Evolutionary conservation across 75 land plant genomes (phyloP).

Genomic region (Ceratopteris richardii): DNA sequence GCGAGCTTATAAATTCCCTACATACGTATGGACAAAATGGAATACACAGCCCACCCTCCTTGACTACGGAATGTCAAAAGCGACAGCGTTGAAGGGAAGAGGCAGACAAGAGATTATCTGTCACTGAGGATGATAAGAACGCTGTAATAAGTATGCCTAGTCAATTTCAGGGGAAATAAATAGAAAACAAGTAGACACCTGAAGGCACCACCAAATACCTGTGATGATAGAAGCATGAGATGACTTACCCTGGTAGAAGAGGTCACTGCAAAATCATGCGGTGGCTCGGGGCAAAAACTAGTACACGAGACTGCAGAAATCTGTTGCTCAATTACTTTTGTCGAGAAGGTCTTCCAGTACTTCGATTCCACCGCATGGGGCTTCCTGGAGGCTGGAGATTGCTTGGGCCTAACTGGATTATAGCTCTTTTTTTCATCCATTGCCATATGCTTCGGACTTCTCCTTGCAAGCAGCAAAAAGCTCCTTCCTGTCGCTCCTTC

Average conservation of each 20-base stretch:
- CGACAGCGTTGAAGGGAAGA: too few relatives aligned
- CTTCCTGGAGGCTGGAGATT: constrained; percentile 14
- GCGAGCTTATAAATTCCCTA: too few relatives aligned
- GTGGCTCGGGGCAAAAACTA: constrained; percentile 49
- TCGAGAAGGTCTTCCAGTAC: constrained; percentile 70
- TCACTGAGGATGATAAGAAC: too few relatives aligned
- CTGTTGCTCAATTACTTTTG: constrained; percentile 18
- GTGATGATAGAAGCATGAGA: background rate
- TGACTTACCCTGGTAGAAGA: constrained; percentile 35
- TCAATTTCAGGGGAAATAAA: too few relatives aligned
- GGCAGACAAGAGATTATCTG: too few relatives aligned
- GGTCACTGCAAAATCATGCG: constrained; percentile 51
- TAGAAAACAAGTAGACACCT: too few relatives aligned
- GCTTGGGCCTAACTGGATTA: constrained; percentile 24
- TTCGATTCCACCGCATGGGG: constrained; percentile 44
- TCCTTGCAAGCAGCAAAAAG: too few relatives aligned
- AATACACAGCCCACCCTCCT: too few relatives aligned
- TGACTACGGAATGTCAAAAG: too few relatives aligned
- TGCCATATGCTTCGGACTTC: background rate
- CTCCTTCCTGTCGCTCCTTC: too few relatives aligned
- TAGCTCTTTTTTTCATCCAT: constrained; percentile 5
- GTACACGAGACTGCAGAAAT: constrained; percentile 36
- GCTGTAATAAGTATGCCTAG: too few relatives aligned
- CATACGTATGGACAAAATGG: too few relatives aligned
- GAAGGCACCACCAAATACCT: background rate